phyloP scores from a whole-genome alignment of 2,329 filamentous ascomycete genomes.

The Talaromyces sp. region DNA sequence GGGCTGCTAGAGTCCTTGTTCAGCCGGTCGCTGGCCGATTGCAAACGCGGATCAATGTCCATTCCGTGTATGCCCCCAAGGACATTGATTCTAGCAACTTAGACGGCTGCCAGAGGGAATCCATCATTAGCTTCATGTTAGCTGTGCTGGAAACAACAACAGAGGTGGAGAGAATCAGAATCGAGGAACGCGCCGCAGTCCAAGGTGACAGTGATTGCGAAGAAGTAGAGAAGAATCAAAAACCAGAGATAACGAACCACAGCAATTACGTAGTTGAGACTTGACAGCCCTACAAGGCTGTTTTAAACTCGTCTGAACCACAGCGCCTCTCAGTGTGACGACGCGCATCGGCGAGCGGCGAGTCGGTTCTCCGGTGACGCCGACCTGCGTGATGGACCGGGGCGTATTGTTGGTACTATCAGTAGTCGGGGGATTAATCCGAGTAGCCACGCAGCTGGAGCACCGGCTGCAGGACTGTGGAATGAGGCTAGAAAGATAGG shows the following conservation, averaged over 20 bases:
- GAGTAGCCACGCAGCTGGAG: neutral
- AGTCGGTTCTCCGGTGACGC: conserved; percentile 1
- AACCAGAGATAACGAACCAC: neutral
- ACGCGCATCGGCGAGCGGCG: conserved; percentile 3
- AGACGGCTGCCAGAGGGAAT: neutral
- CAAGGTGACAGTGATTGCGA: neutral
- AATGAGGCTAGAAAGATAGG: neutral
- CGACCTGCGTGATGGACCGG: conserved; percentile 2
- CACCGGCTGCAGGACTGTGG: neutral
- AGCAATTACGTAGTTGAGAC: too few relatives aligned
- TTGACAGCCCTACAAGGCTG: neutral
- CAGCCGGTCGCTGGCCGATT: conserved; percentile 13
- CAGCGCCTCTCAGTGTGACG: neutral
- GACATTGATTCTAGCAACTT: neutral
- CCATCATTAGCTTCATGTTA: conserved; percentile 1
- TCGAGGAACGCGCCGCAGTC: neutral
- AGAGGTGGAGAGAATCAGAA: neutral
- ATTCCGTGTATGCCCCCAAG: conserved; percentile 13
- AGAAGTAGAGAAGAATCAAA: neutral
- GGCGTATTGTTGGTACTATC: neutral
- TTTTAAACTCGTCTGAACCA: neutral
- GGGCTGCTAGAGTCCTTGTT: conserved; percentile 3
- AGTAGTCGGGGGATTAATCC: neutral
- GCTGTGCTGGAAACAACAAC: neutral
- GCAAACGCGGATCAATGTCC: conserved; percentile 31